These are phyloP conservation scores for Dothiorella sarmentorum DNA, from an alignment of 2,329 filamentous ascomycete species.

Conservation along the genomic window DNA sequence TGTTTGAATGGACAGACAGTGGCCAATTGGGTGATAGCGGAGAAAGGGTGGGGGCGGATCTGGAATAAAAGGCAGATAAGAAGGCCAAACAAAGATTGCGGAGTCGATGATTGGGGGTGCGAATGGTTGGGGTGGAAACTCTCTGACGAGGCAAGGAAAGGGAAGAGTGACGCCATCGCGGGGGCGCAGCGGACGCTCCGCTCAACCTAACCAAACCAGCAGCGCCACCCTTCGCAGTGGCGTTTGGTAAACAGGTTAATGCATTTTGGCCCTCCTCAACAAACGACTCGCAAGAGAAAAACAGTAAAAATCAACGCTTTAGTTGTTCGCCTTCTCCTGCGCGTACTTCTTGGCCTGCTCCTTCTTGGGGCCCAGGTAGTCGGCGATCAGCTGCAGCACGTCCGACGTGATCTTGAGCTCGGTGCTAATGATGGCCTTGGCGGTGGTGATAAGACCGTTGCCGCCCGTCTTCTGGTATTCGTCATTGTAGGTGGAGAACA, in stretches of 20 bases:
- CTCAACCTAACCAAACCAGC: constrained; percentile 1
- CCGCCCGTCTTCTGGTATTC: constrained; percentile 40
- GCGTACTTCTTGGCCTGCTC: constrained; percentile 32
- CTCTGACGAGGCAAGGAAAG: constrained; percentile 7
- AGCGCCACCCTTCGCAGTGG: constrained; percentile 1
- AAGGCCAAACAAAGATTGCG: background rate
- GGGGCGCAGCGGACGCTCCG: background rate
- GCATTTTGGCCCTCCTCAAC: background rate
- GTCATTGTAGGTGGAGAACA: constrained; percentile 36
- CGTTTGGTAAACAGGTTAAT: background rate
- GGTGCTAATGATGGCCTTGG: constrained; percentile 37
- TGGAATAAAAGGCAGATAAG: no score
- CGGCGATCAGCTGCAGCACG: constrained; percentile 29
- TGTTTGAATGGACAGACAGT: background rate
- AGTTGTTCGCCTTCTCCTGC: constrained; percentile 30
- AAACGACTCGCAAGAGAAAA: no score
- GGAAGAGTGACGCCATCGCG: constrained; percentile 10
- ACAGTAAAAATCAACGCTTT: no score
- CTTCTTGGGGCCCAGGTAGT: constrained; percentile 34
- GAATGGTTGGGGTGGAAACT: background rate
- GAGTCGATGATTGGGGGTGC: background rate
- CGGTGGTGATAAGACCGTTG: constrained; percentile 35
- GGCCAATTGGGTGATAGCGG: background rate
- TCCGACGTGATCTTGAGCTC: constrained; percentile 39
- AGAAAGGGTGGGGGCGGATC: background rate